Conservation (phyloP, 192 early-diverging fungal genomes). For the Coemansia sp. region DNA sequence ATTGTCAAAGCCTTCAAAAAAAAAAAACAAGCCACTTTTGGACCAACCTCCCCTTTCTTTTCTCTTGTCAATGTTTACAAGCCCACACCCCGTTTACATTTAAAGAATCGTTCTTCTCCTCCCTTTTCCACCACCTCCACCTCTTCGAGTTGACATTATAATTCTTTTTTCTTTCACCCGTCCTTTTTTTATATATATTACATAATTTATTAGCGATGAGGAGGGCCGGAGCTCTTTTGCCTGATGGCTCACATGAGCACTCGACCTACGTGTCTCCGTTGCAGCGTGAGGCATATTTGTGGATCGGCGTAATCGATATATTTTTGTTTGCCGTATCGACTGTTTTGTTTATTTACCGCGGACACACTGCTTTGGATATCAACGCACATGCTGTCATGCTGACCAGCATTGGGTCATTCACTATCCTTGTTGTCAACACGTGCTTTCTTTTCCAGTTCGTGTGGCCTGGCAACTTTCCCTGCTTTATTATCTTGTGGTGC, state of each 20-base stretch:
- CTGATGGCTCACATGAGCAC: conserved; percentile 45
- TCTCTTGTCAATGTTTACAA: too few relatives aligned
- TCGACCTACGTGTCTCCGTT: conserved; percentile 21
- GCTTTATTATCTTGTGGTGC: conserved; percentile 57
- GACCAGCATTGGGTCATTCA: conserved; percentile 54
- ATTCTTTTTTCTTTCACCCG: too few relatives aligned
- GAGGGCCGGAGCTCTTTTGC: conserved; percentile 16
- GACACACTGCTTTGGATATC: conserved; percentile 49
- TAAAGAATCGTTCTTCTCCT: too few relatives aligned
- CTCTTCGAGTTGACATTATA: too few relatives aligned
- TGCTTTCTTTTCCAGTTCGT: conserved; percentile 60
- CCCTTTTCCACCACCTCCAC: too few relatives aligned
- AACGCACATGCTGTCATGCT: conserved; percentile 54
- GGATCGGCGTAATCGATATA: conserved; percentile 54
- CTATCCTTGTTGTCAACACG: conserved; percentile 54
- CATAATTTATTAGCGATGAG: background rate
- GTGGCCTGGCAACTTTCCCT: conserved; percentile 57
- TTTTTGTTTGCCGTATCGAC: conserved; percentile 50
- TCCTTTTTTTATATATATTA: too few relatives aligned
- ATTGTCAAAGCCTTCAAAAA: too few relatives aligned
- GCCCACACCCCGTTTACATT: too few relatives aligned
- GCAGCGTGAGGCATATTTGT: conserved; percentile 43
- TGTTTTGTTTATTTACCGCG: conserved; percentile 53
- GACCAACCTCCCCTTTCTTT: background rate
- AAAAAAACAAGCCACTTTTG: background rate